These are phyloP conservation scores for Phytophthora sansomeana DNA, from an alignment of 352 stramenopile species.

Conservation along the genomic window DNA sequence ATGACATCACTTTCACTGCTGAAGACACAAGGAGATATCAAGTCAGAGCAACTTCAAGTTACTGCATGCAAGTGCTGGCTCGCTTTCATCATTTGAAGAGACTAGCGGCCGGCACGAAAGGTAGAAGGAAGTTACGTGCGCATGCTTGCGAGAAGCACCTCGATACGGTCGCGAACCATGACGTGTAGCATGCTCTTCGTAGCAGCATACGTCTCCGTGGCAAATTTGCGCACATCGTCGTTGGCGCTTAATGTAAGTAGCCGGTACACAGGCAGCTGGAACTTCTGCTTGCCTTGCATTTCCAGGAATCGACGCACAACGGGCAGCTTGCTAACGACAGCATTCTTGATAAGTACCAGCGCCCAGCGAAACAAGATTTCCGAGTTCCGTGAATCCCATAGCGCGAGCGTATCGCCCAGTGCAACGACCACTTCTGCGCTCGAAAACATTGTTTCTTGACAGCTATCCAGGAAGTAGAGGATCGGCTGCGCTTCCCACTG, in stretches of 20 bases:
- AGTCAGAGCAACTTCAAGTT: conserved; percentile 11
- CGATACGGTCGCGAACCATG: conserved; percentile 80
- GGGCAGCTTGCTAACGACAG: conserved; percentile 48
- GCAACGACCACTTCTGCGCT: conserved; percentile 51
- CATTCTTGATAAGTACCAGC: conserved; percentile 72
- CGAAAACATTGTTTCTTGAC: conserved; percentile 53
- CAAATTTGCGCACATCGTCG: conserved; percentile 51
- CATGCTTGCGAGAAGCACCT: conserved; percentile 52
- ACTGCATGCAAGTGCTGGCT: background rate
- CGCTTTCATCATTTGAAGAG: conserved; percentile 13
- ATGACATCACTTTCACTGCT: too few relatives aligned
- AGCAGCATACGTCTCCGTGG: conserved; percentile 48
- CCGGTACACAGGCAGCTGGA: conserved; percentile 79
- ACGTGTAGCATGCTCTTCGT: conserved; percentile 69
- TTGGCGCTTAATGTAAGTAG: conserved; percentile 57
- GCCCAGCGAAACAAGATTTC: conserved; percentile 79
- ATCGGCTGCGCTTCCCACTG: conserved; percentile 64
- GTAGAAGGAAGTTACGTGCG: conserved; percentile 9
- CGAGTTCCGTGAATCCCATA: conserved; percentile 68
- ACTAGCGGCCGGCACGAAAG: background rate
- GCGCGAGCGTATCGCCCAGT: conserved; percentile 58
- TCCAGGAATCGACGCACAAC: conserved; percentile 66
- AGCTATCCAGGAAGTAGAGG: conserved; percentile 80
- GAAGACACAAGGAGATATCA: background rate
- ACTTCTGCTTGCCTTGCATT: conserved; percentile 85